Evolutionary conservation across 345 rosid genomes (phyloP).

Genomic region (Streptanthus diversifolius): DNA sequence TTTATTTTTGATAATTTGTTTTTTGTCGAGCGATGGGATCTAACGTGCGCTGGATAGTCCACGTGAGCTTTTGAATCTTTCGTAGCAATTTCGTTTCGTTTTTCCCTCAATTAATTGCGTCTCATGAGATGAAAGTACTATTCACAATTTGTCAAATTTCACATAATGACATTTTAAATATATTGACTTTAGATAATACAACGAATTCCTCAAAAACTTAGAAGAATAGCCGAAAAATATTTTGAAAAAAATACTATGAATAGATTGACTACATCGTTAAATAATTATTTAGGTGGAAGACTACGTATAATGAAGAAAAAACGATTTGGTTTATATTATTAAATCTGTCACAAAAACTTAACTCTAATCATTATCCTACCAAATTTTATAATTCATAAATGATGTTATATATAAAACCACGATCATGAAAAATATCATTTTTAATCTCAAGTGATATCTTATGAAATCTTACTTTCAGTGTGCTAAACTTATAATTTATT

Average conservation of each 20-base stretch:
- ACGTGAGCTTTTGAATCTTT: neutral
- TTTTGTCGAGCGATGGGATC: neutral
- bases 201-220: too few species aligned
- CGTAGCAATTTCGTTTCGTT: neutral
- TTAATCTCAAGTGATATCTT: neutral
- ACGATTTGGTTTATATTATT: too few species aligned
- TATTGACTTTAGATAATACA: neutral
- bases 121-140: too few species aligned
- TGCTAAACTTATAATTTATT: neutral
- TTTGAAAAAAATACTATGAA: too few species aligned
- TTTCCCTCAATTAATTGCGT: constrained; percentile 5
- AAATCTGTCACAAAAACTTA: neutral
- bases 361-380: neutral
- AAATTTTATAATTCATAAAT: neutral
- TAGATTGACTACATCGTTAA: too few species aligned
- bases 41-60: constrained; percentile 20
- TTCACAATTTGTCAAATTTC: too few species aligned
- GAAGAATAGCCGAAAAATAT: too few species aligned
- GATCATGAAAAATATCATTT: neutral
- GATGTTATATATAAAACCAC: neutral
- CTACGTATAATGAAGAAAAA: too few species aligned
- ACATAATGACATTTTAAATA: neutral
- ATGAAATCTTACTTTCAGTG: neutral
- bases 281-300: too few species aligned
- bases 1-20: neutral